Evolutionary conservation across 2,329 filamentous ascomycete genomes (phyloP), one percentile per base, ranked within the genome.

Genomic region (Sporothrix pallida): DNA sequence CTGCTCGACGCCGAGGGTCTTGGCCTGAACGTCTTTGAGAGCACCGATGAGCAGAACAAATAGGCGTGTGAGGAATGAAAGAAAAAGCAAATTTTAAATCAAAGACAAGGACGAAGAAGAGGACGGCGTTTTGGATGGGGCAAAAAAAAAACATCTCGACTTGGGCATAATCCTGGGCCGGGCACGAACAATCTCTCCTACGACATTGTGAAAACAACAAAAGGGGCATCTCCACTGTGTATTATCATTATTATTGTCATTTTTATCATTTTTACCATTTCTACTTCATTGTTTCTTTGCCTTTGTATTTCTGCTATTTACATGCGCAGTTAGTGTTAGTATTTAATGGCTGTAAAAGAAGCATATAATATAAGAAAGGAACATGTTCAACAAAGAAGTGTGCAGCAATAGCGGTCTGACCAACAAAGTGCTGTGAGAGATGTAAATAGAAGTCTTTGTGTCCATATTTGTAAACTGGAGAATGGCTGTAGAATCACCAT

Each of bases 1-100:
- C 94, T 98, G 84, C 88, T 99, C 76, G 96, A 99, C 80, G 89
- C 93, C 7, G 92, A 96, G 82, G 96, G 95, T 62, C 85, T 99
- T 79, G 96, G 96, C 69, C 85, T 99, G 80, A 98, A 99, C 80
- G 93, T 99, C 46, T 90, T 90, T 80, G 87, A 89, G 74, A 80
- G 82, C 15, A 78, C 77, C 58, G 81, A 83, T 72, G 80, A 81
- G 20, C 83, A 86, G 71, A 83, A 37, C 31, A 37, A 81, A 69
- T 85, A 87, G 80, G 85, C 86, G 48, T 37, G 50, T 15, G 12
- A 46, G 62, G 62, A 12, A 0, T n/a, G 48, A 48, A 44, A 50
- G 50, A 56, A 15, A 62, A 37, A 37, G 2, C 31, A 37, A 37
- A 37, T 7, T 6, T 37, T 10, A 70, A 17, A 60, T 20, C n/a